These are phyloP conservation scores for Myochromella boudieri DNA, from an alignment of 768 basidiomycete species.

Conservation along the genomic window DNA sequence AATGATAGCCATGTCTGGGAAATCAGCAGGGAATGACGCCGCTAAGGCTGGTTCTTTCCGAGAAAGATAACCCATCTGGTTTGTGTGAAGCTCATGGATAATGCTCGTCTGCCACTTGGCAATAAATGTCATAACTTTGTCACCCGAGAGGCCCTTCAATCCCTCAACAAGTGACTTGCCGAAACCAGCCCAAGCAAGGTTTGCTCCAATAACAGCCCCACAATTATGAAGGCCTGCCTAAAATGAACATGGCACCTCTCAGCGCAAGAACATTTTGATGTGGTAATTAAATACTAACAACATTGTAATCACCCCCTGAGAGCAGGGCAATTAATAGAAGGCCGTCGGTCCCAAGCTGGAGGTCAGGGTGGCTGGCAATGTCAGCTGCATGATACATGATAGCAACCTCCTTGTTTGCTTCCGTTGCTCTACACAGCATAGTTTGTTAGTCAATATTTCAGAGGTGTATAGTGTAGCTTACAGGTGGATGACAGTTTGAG, in stretches of 20 bases:
- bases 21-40: neutral
- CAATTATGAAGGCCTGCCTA: constrained; percentile 3
- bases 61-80: neutral
- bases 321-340: constrained; percentile 7
- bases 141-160: neutral
- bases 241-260: neutral
- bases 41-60: neutral
- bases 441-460: neutral
- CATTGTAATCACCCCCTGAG: constrained; percentile 6
- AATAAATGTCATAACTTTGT: neutral
- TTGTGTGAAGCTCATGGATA: neutral
- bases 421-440: neutral
- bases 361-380: neutral
- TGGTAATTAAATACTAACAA: too few species aligned
- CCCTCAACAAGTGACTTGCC: neutral
- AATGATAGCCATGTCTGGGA: neutral
- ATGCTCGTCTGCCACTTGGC: neutral
- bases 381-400: neutral
- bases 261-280: neutral
- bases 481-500: neutral
- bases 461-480: neutral
- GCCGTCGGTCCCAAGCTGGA: neutral
- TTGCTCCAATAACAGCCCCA: neutral
- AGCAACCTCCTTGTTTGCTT: neutral
- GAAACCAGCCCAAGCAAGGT: constrained; percentile 1